Base-by-base conservation (phyloP, 345 rosid genomes). In the Ceriops decandra region DNA sequence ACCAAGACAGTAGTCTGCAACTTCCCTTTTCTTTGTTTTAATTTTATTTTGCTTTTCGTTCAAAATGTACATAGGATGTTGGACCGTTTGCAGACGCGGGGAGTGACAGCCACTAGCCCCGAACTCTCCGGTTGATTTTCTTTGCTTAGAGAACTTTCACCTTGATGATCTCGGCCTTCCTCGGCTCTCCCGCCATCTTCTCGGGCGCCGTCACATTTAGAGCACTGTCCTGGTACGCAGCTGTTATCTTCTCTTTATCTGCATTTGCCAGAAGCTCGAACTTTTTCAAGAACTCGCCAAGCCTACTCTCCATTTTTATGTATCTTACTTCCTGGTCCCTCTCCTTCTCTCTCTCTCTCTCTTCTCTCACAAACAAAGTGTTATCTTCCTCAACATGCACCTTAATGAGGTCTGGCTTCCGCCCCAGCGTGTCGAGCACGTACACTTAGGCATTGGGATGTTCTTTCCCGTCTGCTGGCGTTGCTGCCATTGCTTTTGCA, bases 391-490 rank as follows among this genome's bases (percentile, higher is more conserved):
- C 69, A 3, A 74, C 69, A 0, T 68, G 53, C 19, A 63, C 73
- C 65, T 63, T 74, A 1, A 76, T 49, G 30, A 66, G 42, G 13
- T 24, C 68, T 0, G 60, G 2, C 67, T 75, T 69, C 58, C 60
- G 22, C 24, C 79, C 74, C 52, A 52, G 74, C 79, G 70, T 59
- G 74, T 75, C 70, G 4, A 75, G 20, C 31, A 75, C 58, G 22
- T 62, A 66, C 20, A 65, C 62, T 16, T 52, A 70, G 0, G 57
- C 15, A 17, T 70, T 46, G 5, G 71, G 68, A 4, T 28, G 28
- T 4, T 75, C 79, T 26, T 64, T 70, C n/a, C 30, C 68, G 35
- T 75, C 74, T 11, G 71, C 67, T 13, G 68, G 74, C 2, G 74
- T 75, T 26, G 75, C 46, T 0, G 72, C 79, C 69, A 68, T 58